Base-by-base conservation (phyloP, 306 rosid species). In the Prunus salicina region DNA sequence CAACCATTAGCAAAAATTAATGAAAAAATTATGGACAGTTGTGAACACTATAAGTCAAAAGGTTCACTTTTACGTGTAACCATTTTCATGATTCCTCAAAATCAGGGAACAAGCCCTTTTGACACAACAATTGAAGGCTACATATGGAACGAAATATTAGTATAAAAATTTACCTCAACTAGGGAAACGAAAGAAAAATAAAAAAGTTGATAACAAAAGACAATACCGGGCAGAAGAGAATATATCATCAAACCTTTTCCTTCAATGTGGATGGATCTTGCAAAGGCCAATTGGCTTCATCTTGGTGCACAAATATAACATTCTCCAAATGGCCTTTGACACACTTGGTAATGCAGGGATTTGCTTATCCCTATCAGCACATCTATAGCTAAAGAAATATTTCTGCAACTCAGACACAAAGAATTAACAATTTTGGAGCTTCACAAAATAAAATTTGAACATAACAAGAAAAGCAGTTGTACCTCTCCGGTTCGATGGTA, bases 241-340 rank as follows among this genome's bases (percentile, higher is more conserved):
- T 82, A 92, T 90, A 72, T 95, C 98, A 25, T 95, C 97, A 60
- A 95, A 95, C 83, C 92, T 95, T 75, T 95, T 95, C 87, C 43
- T 95, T 95, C 34, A 95, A 75, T 1, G 98, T 92, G 67, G 98
- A 95, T 82, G 97, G 88, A 83, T 95, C 98, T 81, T 92, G 98
- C 64, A 92, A 76, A n/a, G 97, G 98, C 97, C 98, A 95, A 76
- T 95, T 95, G 22, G 98, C 98, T 87, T 95, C 98, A 78, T 95
- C 98, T 79, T 95, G 98, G 83, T 95, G 98, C 67, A 84, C 97
- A 67, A 95, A 95, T 64, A 95, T 88, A 43, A 95, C 98, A 73
- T 92, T 95, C 79, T 95, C 98, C 52, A 92, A 82, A 77, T 79
- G 73, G 97, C 96, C 89, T 92, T 92, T 2, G 98, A 95, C 75